phyloP scores from a whole-genome alignment of 352 stramenopile genomes.

The Phytopythium boreale region DNA sequence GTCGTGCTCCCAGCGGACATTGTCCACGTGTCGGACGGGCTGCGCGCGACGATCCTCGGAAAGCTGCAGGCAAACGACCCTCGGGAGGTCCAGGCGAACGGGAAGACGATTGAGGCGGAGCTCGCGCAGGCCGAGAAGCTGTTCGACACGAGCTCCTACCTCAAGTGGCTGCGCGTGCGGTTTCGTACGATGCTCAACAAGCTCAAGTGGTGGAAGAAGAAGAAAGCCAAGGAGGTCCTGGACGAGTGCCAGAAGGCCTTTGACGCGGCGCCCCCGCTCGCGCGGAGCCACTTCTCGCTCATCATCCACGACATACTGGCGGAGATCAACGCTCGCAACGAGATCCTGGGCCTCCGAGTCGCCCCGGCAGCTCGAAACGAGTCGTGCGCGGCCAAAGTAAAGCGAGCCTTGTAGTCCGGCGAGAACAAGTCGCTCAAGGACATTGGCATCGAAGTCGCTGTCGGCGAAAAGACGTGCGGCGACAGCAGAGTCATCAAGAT shows the following conservation, averaged over 20 bases:
- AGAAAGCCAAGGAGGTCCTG: conserved; percentile 12
- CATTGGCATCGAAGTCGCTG: conserved; percentile 18
- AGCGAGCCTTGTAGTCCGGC: too few relatives aligned
- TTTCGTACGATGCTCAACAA: neutral
- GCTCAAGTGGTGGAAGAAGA: neutral
- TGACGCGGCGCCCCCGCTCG: conserved; percentile 13
- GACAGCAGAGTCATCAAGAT: too few relatives aligned
- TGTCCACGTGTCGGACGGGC: conserved; percentile 32
- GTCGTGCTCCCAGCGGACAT: conserved; percentile 39
- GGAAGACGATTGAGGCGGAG: conserved; percentile 29
- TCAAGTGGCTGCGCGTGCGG: neutral
- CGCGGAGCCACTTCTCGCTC: conserved; percentile 31
- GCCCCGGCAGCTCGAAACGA: too few relatives aligned
- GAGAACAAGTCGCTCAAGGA: conserved; percentile 12
- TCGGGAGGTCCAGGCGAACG: conserved; percentile 18
- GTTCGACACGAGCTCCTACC: conserved; percentile 10
- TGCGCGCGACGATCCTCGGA: conserved; percentile 42
- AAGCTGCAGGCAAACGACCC: conserved; percentile 41
- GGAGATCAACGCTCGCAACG: conserved; percentile 35
- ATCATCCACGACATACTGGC: conserved; percentile 46
- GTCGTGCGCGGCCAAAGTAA: too few relatives aligned
- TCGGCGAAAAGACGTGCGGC: too few relatives aligned
- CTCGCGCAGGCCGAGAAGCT: conserved; percentile 29
- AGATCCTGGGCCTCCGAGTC: conserved; percentile 19
- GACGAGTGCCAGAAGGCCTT: conserved; percentile 38